Evolutionary conservation across 2,329 filamentous ascomycete genomes (phyloP).

Genomic region (Aspergillus pseudotamarii): DNA sequence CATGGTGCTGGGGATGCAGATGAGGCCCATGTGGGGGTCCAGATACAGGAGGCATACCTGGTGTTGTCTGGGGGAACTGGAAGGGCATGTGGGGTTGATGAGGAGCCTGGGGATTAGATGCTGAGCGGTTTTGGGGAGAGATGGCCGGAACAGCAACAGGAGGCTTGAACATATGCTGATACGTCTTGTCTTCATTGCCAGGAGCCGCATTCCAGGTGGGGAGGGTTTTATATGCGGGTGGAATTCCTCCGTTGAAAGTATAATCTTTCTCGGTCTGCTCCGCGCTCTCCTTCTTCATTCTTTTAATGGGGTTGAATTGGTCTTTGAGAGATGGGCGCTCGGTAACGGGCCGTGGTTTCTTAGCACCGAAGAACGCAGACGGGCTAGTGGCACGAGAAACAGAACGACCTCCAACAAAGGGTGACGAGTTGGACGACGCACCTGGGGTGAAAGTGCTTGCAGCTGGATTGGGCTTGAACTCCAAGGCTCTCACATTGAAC

Average conservation of each 20-base stretch:
- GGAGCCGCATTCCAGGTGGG: constrained; percentile 79
- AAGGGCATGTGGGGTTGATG: constrained; percentile 84
- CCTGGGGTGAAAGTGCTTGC: constrained; percentile 79
- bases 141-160: constrained; percentile 62
- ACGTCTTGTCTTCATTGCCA: constrained; percentile 75
- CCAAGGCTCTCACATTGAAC: constrained; percentile 66
- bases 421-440: constrained; percentile 64
- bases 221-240: constrained; percentile 78
- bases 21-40: constrained; percentile 77
- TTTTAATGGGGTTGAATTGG: constrained; percentile 67
- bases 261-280: constrained; percentile 62
- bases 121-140: constrained; percentile 68
- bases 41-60: constrained; percentile 67
- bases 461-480: constrained; percentile 84
- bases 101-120: constrained; percentile 67
- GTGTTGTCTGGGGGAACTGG: constrained; percentile 75
- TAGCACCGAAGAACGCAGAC: constrained; percentile 64
- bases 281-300: constrained; percentile 68
- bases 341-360: constrained; percentile 67
- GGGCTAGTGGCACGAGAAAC: constrained; percentile 52
- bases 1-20: constrained; percentile 74
- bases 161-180: constrained; percentile 78
- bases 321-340: constrained; percentile 58
- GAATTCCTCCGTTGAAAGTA: constrained; percentile 78
- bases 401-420: constrained; percentile 56